These are phyloP conservation scores for Colletotrichum sp. DNA, from an alignment of 2,329 filamentous ascomycete species.

Conservation along the genomic window DNA sequence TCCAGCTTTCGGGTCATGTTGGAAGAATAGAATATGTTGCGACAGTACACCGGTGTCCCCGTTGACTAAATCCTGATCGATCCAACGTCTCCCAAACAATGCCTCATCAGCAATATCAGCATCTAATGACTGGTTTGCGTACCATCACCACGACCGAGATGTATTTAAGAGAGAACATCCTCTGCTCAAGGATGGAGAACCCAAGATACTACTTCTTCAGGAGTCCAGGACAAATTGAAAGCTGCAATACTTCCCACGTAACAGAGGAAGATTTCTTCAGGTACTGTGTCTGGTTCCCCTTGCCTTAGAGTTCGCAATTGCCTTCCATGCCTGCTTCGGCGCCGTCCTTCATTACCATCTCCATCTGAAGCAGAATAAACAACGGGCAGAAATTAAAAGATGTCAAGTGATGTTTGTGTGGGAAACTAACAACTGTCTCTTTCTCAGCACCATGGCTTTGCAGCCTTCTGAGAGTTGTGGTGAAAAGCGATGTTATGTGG, in stretches of 20 bases:
- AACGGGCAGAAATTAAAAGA: accelerated
- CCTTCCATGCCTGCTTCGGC: accelerated
- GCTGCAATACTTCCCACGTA: too few relatives aligned
- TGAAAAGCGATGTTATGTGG: not conserved
- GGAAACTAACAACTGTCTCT: accelerated
- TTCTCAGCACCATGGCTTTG: not conserved
- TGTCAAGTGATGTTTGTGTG: accelerated
- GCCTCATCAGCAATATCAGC: too few relatives aligned
- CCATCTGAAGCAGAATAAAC: not conserved
- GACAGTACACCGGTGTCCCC: not conserved
- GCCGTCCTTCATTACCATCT: not conserved
- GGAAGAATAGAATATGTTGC: not conserved
- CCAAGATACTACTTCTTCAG: not conserved
- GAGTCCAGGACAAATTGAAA: too few relatives aligned
- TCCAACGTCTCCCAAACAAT: too few relatives aligned
- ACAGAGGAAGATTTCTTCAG: not conserved
- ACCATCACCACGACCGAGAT: too few relatives aligned
- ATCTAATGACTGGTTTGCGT: too few relatives aligned
- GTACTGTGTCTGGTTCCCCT: accelerated
- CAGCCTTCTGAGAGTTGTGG: not conserved
- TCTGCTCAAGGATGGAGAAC: not conserved
- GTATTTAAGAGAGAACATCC: not conserved
- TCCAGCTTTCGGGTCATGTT: not conserved
- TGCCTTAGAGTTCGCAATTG: accelerated
- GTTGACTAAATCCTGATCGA: too few relatives aligned